Base-by-base conservation (phyloP, 2,329 filamentous ascomycete species). In the Zopfia rhizophila region DNA sequence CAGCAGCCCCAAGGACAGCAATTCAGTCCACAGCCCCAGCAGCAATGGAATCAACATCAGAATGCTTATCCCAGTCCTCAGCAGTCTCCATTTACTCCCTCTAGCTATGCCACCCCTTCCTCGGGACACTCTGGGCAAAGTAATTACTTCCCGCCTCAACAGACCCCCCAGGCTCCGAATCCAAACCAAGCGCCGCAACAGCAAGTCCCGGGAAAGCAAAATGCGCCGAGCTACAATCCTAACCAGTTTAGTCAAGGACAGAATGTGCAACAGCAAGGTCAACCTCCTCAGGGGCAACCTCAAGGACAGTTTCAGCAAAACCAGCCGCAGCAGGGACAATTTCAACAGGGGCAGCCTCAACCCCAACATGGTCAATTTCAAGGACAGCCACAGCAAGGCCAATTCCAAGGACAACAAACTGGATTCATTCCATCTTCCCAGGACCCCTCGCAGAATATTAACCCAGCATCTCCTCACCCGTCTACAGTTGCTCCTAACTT, bases 101-200 rank as follows among this genome's bases (percentile, higher is more conserved):
- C 60, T 5, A 58, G 40, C 25, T 61, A 67, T 44, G 46, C 45
- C 3, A 64, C 56, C 5, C 58, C 60, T 14, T 38, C 47, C 8
- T 57, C 63, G 4, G 52, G 40, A 1, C 48, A 58, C 30, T 50
- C 58, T 5, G 58, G 52, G 3, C 63, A 66, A 33, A 55, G 25
- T 44, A 65, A 60, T 35, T 69, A 70, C 36, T 66, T 65, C 18
- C 47, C 60, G 4, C 58, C 32, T 18, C 29, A 48, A 4, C 55
- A 54, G 41, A 29, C 30, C 8, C n/a, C 23, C 18, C 32, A 28
- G 19, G 17, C 48, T 13, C 40, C 53, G 16, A 44, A 51, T 10
- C 14, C 49, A n/a, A 53, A 52, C 32, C 31, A 38, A 13, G 13
- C 48, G 31, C 37, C 50, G 14, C 61, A 52, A 18, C 53, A 56